phyloP scores from a whole-genome alignment of 1,139 yeast species.

The Debaryomyces nepalensis region DNA sequence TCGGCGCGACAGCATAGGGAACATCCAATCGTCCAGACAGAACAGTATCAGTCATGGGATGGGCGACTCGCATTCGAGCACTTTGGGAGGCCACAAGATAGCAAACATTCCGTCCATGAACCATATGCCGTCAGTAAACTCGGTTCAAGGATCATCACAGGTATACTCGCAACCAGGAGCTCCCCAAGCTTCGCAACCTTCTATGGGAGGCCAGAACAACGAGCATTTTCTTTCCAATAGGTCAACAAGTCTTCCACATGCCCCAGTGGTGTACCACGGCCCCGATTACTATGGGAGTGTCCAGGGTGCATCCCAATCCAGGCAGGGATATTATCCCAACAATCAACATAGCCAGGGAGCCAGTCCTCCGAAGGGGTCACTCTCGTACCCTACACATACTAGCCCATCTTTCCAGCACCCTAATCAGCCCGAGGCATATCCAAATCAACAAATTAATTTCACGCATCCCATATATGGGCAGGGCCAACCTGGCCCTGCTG shows the following conservation, averaged over 20 bases:
- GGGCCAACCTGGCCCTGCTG: background rate
- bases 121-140: background rate
- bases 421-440: constrained; percentile 1
- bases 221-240: constrained; percentile 8
- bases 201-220: background rate
- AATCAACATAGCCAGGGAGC: background rate
- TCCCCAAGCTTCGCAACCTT: background rate
- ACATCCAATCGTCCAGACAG: constrained; percentile 1
- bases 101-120: constrained; percentile 3
- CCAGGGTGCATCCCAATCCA: constrained; percentile 4
- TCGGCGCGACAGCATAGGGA: constrained; percentile 10
- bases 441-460: constrained; percentile 5
- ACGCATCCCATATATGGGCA: constrained; percentile 2
- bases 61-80: background rate
- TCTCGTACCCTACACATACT: background rate
- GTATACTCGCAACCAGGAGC: background rate
- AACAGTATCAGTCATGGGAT: constrained; percentile 5
- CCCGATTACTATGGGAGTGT: constrained; percentile 3
- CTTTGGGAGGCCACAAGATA: background rate
- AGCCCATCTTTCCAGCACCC: background rate
- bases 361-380: constrained; percentile 2
- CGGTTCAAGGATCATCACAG: background rate
- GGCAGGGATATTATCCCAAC: background rate
- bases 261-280: constrained; percentile 1
- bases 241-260: constrained; percentile 8